These are phyloP conservation scores for Glycine soja DNA, from an alignment of 306 rosid species.

Conservation along the genomic window DNA sequence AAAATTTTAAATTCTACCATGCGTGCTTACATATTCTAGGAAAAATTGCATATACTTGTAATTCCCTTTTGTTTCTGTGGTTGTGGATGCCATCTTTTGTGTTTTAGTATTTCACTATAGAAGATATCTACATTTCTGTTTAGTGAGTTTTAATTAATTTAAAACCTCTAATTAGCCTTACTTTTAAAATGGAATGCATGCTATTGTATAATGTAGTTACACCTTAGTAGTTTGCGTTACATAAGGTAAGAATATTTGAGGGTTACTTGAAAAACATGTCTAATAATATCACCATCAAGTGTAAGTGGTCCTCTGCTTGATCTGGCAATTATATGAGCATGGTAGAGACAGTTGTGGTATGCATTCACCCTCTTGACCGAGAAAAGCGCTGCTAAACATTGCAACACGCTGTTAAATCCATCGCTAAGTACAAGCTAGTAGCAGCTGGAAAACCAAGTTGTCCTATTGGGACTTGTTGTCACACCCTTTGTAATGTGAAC, in stretches of 20 bases:
- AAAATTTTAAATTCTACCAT: slow-evolving; percentile 11
- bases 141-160: slow-evolving; percentile 7
- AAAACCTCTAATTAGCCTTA: neutral
- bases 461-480: slow-evolving; percentile 22
- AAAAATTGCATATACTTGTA: slow-evolving; percentile 35
- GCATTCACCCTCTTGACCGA: slow-evolving; percentile 38
- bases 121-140: slow-evolving; percentile 7
- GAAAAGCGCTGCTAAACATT: slow-evolving; percentile 52
- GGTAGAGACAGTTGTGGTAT: slow-evolving; percentile 56
- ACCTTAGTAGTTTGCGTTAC: neutral
- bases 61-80: neutral
- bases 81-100: neutral
- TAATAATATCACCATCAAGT: slow-evolving; percentile 16
- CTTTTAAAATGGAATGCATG: slow-evolving; percentile 7
- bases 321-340: neutral
- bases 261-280: slow-evolving; percentile 17
- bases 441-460: slow-evolving; percentile 48
- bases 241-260: neutral
- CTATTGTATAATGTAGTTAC: neutral
- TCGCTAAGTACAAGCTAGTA: slow-evolving; percentile 43
- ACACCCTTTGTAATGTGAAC: slow-evolving; percentile 16
- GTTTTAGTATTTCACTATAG: neutral
- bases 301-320: slow-evolving; percentile 47
- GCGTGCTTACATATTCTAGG: slow-evolving; percentile 12
- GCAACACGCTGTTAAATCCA: slow-evolving; percentile 48